Evolutionary conservation across 331 rosid genomes (phyloP).

Genomic region (Quercus lobata): DNA sequence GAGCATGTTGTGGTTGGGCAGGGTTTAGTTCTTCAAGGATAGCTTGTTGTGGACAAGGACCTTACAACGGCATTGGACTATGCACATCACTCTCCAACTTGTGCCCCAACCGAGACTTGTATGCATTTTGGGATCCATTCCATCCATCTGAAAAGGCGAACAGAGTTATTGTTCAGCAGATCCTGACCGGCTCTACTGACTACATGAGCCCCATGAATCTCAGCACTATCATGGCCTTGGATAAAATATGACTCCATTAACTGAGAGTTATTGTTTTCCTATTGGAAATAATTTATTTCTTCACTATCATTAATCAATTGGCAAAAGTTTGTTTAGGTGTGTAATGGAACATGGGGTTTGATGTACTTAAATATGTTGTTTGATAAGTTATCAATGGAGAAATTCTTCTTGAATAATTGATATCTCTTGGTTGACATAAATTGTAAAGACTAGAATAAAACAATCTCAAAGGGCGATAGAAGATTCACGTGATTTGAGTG

Average conservation of each 20-base stretch:
- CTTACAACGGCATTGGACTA: conserved; percentile 72
- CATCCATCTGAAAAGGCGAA: conserved; percentile 78
- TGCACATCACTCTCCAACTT: conserved; percentile 66
- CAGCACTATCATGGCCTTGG: conserved; percentile 60
- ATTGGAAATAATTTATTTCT: not conserved
- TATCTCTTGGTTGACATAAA: too few species aligned
- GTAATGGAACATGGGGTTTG: not conserved
- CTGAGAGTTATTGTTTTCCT: not conserved
- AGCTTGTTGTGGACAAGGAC: conserved; percentile 98
- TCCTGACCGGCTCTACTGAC: conserved; percentile 38
- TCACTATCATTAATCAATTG: too few species aligned
- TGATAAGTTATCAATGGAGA: not conserved
- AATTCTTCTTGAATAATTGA: not conserved
- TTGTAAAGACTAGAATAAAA: too few species aligned
- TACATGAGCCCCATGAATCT: conserved; percentile 85
- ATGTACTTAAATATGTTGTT: not conserved
- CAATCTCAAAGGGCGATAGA: too few species aligned
- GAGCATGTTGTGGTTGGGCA: conserved; percentile 4
- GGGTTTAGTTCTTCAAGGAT: conserved; percentile 59
- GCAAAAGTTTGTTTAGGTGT: not conserved
- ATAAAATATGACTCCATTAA: conserved; percentile 5
- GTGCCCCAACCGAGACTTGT: conserved; percentile 51
- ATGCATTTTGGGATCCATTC: conserved; percentile 87
- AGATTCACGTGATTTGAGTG: too few species aligned
- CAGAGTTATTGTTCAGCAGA: conserved; percentile 49